A percentile compares a stretch with the other conserved stretches of the same genome.
phyloP scores from a whole-genome alignment of 352 stramenopile species.

The Pythium apleroticum region DNA sequence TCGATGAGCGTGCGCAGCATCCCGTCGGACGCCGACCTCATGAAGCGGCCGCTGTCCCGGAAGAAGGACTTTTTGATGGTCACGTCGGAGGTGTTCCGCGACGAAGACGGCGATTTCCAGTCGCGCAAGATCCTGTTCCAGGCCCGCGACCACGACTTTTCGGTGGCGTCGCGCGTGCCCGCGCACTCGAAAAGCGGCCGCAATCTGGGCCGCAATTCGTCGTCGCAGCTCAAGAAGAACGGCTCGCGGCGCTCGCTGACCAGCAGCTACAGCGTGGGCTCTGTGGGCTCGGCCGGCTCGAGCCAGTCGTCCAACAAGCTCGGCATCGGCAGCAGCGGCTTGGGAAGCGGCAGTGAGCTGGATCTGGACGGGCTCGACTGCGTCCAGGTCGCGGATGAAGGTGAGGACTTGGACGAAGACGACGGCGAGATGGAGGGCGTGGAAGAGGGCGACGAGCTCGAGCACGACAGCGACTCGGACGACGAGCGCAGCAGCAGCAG shows the following conservation, averaged over 20 bases:
- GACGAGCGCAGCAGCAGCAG: constrained; percentile 19
- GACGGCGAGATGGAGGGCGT: constrained; percentile 30
- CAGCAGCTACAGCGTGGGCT: constrained; percentile 44
- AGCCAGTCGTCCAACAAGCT: constrained; percentile 33
- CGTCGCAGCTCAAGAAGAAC: constrained; percentile 43
- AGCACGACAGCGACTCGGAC: background rate
- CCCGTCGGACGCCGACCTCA: constrained; percentile 61
- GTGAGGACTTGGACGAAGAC: constrained; percentile 37
- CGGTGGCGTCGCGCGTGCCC: constrained; percentile 74
- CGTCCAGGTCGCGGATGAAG: constrained; percentile 69
- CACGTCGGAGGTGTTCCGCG: constrained; percentile 86
- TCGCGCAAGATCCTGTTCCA: constrained; percentile 89
- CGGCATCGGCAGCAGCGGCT: constrained; percentile 32
- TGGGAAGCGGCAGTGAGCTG: constrained; percentile 38
- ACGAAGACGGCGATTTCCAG: constrained; percentile 84
- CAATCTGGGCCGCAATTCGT: constrained; percentile 49
- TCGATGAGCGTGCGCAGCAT: constrained; percentile 27
- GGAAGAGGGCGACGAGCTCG: constrained; percentile 26
- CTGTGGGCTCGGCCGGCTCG: constrained; percentile 22
- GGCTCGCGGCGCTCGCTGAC: constrained; percentile 55
- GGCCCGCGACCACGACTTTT: constrained; percentile 83
- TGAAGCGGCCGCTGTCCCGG: constrained; percentile 82
- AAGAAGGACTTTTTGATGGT: constrained; percentile 92
- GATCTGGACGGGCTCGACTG: constrained; percentile 79
- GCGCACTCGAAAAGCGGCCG: constrained; percentile 67